Evolutionary conservation across 2,329 filamentous ascomycete genomes (phyloP), one percentile per base, ranked within the genome.

Genomic region (Aspergillus sp.): DNA sequence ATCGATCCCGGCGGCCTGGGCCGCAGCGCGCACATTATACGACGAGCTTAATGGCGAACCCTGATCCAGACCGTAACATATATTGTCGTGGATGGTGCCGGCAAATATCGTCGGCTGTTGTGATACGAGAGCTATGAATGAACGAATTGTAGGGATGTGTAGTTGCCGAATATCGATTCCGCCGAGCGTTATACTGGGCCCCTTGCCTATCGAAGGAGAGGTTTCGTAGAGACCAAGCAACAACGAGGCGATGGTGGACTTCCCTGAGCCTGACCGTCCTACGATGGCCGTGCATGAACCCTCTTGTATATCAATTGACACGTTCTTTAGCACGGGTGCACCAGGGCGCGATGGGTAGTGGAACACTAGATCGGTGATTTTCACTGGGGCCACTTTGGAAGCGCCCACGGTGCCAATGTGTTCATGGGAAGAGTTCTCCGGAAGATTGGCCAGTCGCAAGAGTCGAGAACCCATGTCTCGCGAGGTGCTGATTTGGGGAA

Each of bases 241-340:
- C 0, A 97, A 74, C 0, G 88, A 83, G 0, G 88, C 81, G 32
- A 97, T 79, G 0, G 93, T 97, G 13, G 88, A 92, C 73, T 99
- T 97, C 1, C 94, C 93, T n/a, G 88, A 89, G 0, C 94, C 93
- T 0, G 91, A 96, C 1, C 82, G 75, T 1, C 93, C 92, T 2
- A 95, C 91, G 17, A 97, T 84, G 2, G 89, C 91, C 0, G 86
- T 86, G 59, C 84, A 88, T 3, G 81, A 84, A 19, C 86, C 85
- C 0, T 80, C 70, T 1, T 77, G 66, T 47, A 97, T 82, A 0
- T 71, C 75, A 6, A 96, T 74, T n/a, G 78, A 84, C n/a, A 96
- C 68, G 19, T 82, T 75, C 9, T 78, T 76, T 2, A 97, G 76
- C 0, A 90, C 82, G 1, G 67, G 64, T 0, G 75, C 74, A 1